Evolutionary conservation across 1,139 yeast species (phyloP), one percentile per base, ranked within the genome.

Genomic region (Diutina rugosa): DNA sequence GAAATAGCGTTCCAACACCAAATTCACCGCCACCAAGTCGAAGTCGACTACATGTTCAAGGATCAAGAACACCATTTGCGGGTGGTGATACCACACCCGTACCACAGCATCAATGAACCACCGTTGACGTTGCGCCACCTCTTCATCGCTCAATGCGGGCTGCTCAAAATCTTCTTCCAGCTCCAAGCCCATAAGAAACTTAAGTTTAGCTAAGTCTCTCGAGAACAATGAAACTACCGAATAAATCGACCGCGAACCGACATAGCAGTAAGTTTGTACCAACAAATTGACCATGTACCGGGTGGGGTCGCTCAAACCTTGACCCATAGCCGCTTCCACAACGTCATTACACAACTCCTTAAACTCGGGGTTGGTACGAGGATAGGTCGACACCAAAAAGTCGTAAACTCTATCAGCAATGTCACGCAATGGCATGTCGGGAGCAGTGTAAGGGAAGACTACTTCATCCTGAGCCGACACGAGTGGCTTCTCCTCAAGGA

Each of bases 221-320:
- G 78, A 76, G 59, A 90, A 75, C 66, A 87, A 84, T 62, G 82
- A 82, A 56, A 84, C 85, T 49, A 90, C 90, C 58, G 95, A 96
- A 29, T 96, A 88, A 54, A 91, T 79, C 0, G 98, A 90, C 66
- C 98, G 80, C 54, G 90, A 86, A 30, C 98, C 97, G 59, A 90
- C 84, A 64, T 84, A 85, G 55, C 95, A 87, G 57, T 90, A 77
- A 0, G 87, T 77, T 64, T 89, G 91, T 61, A 86, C 77, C 29
- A 90, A 70, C 32, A 88, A 71, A 46, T 86, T 81, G 51, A 86
- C 74, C 49, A 82, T 67, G 59, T 84, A 78, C 69, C 61, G 78
- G 72, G 61, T 80, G 60, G 65, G 64, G 57, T 72, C 64, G 28
- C 73, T 79, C 69, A 67, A 67, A 10, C 69, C 69, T 28, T 59